Evolutionary conservation across 805 yeast genomes (phyloP).

Genomic region (Tetrapisispora phaffii): DNA sequence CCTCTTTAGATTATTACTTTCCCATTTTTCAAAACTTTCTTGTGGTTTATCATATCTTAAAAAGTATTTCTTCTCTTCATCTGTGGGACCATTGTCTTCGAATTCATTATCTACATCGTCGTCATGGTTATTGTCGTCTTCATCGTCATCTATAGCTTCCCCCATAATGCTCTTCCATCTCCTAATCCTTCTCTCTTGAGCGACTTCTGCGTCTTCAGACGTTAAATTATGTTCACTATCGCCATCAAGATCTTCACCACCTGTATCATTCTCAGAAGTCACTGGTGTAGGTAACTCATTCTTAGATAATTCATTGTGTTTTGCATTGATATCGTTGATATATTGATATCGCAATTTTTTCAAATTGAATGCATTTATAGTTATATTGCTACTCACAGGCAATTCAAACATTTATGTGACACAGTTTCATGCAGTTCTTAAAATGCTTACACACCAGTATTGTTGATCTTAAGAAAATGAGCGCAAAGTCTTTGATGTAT

Average conservation of each 20-base stretch:
- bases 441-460: no score
- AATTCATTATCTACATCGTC: slow-evolving; percentile 6
- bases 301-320: slow-evolving; percentile 6
- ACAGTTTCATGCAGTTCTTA: background rate
- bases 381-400: slow-evolving; percentile 10
- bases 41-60: slow-evolving; percentile 26
- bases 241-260: slow-evolving; percentile 1
- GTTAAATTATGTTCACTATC: slow-evolving; percentile 10
- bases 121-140: slow-evolving; percentile 7
- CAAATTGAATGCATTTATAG: slow-evolving; percentile 6
- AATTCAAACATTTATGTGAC: slow-evolving; percentile 16
- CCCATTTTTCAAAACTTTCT: slow-evolving; percentile 26
- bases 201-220: slow-evolving; percentile 2
- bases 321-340: slow-evolving; percentile 10
- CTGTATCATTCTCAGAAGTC: slow-evolving; percentile 17
- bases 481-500: no score
- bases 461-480: no score
- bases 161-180: slow-evolving; percentile 18
- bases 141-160: slow-evolving; percentile 12
- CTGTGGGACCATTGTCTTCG: slow-evolving; percentile 4
- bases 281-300: slow-evolving; percentile 18
- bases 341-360: slow-evolving; percentile 21
- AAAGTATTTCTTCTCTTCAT: slow-evolving; percentile 20
- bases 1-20: slow-evolving; percentile 8
- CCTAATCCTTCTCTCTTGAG: slow-evolving; percentile 9